Percentiles rank a stretch among this genome's conserved stretches.
Conservation (phyloP, 2,329 filamentous ascomycete genomes). For the Talaromyces piceae region DNA sequence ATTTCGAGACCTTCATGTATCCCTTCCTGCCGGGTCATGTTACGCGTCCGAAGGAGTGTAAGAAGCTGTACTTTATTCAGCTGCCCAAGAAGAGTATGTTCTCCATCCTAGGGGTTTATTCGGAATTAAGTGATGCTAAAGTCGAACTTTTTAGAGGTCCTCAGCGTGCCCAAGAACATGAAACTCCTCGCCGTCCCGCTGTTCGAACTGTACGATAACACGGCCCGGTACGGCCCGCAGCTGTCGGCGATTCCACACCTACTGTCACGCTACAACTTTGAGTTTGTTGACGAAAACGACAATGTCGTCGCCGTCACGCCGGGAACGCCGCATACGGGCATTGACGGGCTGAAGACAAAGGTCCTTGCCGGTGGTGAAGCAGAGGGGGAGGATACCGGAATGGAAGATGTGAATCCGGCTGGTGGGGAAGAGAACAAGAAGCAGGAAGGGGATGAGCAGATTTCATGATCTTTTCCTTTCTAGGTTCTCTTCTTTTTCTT, state of each 20-base stretch:
- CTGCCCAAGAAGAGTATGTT: constrained; percentile 76
- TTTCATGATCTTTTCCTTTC: constrained; percentile 1
- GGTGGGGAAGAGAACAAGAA: neutral
- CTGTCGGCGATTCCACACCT: constrained; percentile 93
- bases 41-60: constrained; percentile 95
- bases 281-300: constrained; percentile 90
- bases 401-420: constrained; percentile 23
- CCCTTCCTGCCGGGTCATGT: constrained; percentile 95
- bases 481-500: neutral
- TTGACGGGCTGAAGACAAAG: constrained; percentile 55
- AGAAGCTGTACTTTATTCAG: constrained; percentile 97
- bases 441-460: constrained; percentile 6
- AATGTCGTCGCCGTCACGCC: constrained; percentile 80
- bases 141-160: constrained; percentile 58
- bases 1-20: constrained; percentile 99
- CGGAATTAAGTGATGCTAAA: constrained; percentile 2
- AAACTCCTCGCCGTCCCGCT: constrained; percentile 94
- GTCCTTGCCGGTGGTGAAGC: constrained; percentile 53
- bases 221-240: constrained; percentile 86
- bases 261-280: constrained; percentile 91
- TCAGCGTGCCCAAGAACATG: constrained; percentile 99
- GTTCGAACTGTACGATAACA: constrained; percentile 98
- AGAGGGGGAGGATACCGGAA: constrained; percentile 27
- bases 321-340: constrained; percentile 55
- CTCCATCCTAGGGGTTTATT: too few species aligned